Evolutionary conservation across 2,329 filamentous ascomycete species (phyloP).

Genomic region (Teratosphaeria destructans): DNA sequence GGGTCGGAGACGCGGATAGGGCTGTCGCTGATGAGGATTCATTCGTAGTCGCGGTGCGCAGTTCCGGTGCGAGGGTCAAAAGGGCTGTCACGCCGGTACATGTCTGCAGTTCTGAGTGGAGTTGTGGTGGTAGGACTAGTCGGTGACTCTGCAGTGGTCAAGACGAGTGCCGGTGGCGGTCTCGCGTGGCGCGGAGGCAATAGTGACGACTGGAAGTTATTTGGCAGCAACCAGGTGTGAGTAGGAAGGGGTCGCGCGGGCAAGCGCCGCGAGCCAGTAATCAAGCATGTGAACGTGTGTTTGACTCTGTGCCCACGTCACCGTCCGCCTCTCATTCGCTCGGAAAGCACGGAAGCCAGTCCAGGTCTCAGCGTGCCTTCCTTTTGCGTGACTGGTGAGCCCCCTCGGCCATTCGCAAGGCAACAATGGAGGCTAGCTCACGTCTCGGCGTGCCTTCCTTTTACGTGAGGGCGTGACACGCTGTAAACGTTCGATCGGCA

Average conservation of each 20-base stretch:
- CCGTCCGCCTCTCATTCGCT: neutral
- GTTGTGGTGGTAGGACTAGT: neutral
- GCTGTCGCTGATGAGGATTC: neutral
- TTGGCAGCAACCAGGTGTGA: too few relatives aligned
- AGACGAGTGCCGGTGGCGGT: neutral
- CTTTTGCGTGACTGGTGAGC: neutral
- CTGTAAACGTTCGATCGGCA: neutral
- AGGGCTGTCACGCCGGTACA: neutral
- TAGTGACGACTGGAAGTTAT: too few relatives aligned
- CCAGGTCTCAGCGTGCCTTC: neutral
- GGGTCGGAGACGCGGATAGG: neutral
- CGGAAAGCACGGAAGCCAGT: neutral
- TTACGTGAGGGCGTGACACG: neutral
- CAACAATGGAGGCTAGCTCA: neutral
- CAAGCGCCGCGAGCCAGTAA: neutral
- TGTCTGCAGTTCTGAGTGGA: neutral
- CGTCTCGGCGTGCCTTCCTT: neutral
- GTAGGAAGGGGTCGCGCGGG: neutral
- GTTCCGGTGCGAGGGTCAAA: neutral
- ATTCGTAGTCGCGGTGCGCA: conserved; percentile 1
- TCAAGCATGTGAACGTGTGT: neutral
- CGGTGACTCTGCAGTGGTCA: neutral
- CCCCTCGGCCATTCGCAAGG: neutral
- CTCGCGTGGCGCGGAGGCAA: neutral
- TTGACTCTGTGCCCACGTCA: neutral